A percentile compares a stretch with the other conserved stretches of the same genome.
Evolutionary conservation across 2,329 filamentous ascomycete species (phyloP).

Genomic region (Colletotrichum kahawae): DNA sequence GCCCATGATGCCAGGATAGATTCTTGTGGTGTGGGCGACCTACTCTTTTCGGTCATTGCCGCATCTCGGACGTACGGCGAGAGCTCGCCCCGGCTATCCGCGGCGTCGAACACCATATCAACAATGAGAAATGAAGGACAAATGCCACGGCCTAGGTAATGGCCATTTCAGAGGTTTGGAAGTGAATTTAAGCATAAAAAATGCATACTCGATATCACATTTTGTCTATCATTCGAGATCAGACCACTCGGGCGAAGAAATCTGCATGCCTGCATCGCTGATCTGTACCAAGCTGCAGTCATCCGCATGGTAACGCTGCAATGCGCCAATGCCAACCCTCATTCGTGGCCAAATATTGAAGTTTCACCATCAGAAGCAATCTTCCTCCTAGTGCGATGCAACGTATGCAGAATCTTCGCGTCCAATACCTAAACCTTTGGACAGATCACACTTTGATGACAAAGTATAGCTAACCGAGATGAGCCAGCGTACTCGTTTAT

Average conservation of each 20-base stretch:
- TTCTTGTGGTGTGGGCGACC: fast-evolving
- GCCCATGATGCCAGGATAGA: fast-evolving
- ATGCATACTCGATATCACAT: not conserved
- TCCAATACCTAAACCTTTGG: not conserved
- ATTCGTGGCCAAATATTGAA: not conserved
- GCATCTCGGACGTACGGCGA: fast-evolving
- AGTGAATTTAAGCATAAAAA: not conserved
- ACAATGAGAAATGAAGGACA: fast-evolving
- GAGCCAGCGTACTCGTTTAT: not conserved
- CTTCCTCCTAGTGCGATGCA: not conserved
- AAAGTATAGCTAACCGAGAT: not conserved
- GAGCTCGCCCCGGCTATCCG: fast-evolving
- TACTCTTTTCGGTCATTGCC: not conserved
- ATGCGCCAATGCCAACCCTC: not conserved
- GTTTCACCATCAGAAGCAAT: not conserved
- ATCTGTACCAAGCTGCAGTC: not conserved
- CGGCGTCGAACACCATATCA: fast-evolving
- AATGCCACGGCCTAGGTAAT: too few species aligned
- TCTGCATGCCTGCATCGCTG: not conserved
- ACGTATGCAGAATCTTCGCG: not conserved
- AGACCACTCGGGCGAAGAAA: not conserved
- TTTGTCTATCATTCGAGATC: not conserved
- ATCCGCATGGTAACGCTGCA: not conserved
- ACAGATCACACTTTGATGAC: not conserved
- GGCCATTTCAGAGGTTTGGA: too few species aligned